These are phyloP conservation scores for Tephrocybe sp. DNA, from an alignment of 768 basidiomycete genomes.

Conservation along the genomic window DNA sequence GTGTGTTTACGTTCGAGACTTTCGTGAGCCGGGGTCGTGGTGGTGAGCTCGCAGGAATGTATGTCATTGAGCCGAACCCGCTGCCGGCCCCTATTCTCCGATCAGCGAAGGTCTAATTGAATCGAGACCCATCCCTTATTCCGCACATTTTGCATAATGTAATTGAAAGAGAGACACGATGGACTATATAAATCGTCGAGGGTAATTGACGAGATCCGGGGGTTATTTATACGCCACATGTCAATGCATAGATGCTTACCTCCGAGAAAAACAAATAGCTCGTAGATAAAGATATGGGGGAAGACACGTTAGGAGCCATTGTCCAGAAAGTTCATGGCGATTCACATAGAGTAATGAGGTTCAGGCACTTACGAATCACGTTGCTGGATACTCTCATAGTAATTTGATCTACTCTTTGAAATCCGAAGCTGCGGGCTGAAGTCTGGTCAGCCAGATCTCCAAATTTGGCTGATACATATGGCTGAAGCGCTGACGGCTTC, in stretches of 20 bases:
- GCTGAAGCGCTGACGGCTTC: too few species aligned
- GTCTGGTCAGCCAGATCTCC: too few species aligned
- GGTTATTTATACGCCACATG: too few species aligned
- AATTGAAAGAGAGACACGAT: background rate
- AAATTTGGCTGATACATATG: too few species aligned
- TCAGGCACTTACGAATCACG: background rate
- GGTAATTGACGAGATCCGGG: background rate
- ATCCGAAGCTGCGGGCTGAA: background rate
- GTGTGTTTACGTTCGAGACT: background rate
- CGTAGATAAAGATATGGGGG: background rate
- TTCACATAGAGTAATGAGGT: background rate
- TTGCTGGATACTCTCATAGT: background rate
- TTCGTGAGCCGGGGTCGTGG: constrained; percentile 3
- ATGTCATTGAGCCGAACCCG: constrained; percentile 7
- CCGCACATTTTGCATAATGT: background rate
- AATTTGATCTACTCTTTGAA: background rate
- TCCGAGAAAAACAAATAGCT: background rate
- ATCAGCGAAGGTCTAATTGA: background rate
- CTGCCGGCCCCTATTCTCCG: background rate
- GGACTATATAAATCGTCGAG: background rate
- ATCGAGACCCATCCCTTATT: background rate
- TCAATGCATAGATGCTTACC: background rate
- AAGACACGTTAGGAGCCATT: background rate
- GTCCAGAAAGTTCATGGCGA: background rate
- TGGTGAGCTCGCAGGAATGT: constrained; percentile 1